Evolutionary conservation across 805 yeast genomes (phyloP), one percentile per base, ranked within the genome.

Genomic region (Pichia californica): DNA sequence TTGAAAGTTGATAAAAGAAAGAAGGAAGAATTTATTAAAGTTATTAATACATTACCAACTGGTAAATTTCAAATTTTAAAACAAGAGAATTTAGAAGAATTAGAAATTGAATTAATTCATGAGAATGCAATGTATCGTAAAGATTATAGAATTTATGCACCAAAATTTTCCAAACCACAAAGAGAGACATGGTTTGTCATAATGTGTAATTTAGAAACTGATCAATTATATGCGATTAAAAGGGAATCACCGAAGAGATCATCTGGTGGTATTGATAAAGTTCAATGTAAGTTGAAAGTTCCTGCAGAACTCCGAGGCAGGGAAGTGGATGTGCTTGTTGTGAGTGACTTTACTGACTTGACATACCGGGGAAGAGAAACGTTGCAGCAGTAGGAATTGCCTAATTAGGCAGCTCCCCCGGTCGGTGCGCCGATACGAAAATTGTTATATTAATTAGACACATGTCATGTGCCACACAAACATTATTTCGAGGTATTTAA

Each of bases 151-250:
- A 75, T 87, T 40, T 78, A 81, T 55, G 71, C 89, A 45, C 91
- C 94, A 3, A 77, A 76, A 53, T 93, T 86, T 66, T 95, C 96
- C 36, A 91, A 93, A 62, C 69, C 80, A 2, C 99, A 93, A 63
- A 81, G 88, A 55, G 98, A 93, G 59, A 79, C 94, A 0, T 93
- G 99, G 98, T 87, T 91, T 60, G 74, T 81, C 9, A 74, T 91
- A 38, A 52, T 81, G 9, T 66, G 75, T 47, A 77, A 79, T 48
- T 63, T 64, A 23, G 62, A 66, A 7, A 67, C 62, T 3, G 73
- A 73, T 36, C 85, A 81, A 54, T 58, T 91, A 23, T 62, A 74
- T 31, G 69, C 82, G 33, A 66, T 91, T 36, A 87, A 86, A 56
- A 76, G 98, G 55, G 83, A 88, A 5, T 80, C 84, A 21, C 93